phyloP scores from a whole-genome alignment of 257 asterid species.

The Linaria vulgaris region DNA sequence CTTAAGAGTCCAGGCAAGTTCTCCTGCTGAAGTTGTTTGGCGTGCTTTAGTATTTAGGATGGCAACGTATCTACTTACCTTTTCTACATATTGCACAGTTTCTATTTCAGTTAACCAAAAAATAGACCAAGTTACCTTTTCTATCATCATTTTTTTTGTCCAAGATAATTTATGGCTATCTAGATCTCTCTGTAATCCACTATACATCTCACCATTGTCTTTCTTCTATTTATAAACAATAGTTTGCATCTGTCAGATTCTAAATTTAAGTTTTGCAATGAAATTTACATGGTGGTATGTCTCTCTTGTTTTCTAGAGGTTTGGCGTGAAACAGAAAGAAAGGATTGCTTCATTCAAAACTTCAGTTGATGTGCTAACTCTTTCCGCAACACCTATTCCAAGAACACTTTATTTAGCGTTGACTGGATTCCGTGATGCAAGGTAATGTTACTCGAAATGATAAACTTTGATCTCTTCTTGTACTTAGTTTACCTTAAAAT shows the following conservation, averaged over 20 bases:
- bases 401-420: constrained; percentile 93
- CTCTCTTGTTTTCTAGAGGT: constrained; percentile 63
- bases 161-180: not conserved
- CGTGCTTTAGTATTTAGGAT: not conserved
- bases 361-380: constrained; percentile 94
- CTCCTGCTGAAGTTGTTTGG: constrained; percentile 11
- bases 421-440: constrained; percentile 98
- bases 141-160: not conserved
- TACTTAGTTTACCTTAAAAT: constrained; percentile 16
- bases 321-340: constrained; percentile 97
- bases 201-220: not conserved
- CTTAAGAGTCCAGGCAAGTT: not conserved
- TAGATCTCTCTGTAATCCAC: not conserved
- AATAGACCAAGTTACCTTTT: not conserved
- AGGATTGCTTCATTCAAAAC: constrained; percentile 96
- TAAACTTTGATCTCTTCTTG: constrained; percentile 5
- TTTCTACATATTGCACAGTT: constrained; percentile 1
- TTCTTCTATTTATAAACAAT: constrained; percentile 14
- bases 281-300: constrained; percentile 25
- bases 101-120: not conserved
- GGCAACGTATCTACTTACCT: not conserved
- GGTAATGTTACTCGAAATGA: constrained; percentile 47
- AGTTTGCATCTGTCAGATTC: constrained; percentile 20
- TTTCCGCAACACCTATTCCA: constrained; percentile 97
- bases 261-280: not conserved